phyloP scores from a whole-genome alignment of 2,329 filamentous ascomycete species.

The Fusarium piperis region DNA sequence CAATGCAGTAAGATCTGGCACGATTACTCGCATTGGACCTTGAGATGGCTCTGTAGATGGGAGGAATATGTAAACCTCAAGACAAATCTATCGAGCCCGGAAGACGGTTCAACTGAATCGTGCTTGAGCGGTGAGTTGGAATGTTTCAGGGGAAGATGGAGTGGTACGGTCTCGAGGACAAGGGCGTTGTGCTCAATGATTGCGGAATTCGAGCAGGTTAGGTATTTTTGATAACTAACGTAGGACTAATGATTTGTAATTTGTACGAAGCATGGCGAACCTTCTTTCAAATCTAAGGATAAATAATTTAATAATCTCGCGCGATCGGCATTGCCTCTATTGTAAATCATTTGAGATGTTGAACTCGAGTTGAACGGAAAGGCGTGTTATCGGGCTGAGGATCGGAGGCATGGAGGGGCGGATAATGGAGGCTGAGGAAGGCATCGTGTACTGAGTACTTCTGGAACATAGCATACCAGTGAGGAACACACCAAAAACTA shows the following conservation, averaged over 20 bases:
- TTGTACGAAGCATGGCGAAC: background rate
- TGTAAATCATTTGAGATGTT: background rate
- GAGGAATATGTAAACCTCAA: background rate
- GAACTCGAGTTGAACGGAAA: background rate
- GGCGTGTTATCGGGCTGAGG: background rate
- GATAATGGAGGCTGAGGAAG: background rate
- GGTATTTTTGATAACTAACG: background rate
- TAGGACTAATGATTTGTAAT: background rate
- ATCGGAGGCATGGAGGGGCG: background rate
- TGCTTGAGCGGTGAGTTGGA: background rate
- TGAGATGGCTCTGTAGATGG: background rate
- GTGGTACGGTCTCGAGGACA: slow-evolving; percentile 1
- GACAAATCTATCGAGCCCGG: background rate
- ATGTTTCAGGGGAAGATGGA: background rate
- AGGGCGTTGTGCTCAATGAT: background rate
- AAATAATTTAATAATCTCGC: background rate
- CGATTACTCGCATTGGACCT: background rate
- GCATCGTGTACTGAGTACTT: background rate
- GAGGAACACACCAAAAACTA: background rate
- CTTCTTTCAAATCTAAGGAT: background rate
- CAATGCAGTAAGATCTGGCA: background rate
- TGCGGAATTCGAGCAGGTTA: background rate
- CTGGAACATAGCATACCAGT: background rate
- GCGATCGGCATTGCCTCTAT: background rate
- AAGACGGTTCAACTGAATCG: background rate